Evolutionary conservation across 768 basidiomycete genomes (phyloP), one percentile per base, ranked within the genome.

Genomic region (Phylloporus sp.): DNA sequence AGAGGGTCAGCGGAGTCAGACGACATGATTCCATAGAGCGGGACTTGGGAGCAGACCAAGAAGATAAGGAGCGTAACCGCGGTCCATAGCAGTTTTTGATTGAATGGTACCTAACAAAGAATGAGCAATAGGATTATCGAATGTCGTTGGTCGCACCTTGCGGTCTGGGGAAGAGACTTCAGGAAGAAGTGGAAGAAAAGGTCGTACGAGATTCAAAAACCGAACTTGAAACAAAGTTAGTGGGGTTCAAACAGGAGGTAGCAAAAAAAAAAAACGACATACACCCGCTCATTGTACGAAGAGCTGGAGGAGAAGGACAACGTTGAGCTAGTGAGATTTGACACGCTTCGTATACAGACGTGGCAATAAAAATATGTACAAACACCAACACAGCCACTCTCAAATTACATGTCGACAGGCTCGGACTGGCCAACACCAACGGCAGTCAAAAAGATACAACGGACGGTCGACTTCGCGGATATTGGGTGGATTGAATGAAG

Each of bases 41-140:
- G 96, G 26, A 98, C 95, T 73, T 98, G 96, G 22, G 94, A 97
- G 78, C 95, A 98, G 54, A 98, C 95, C 63, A 99, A 72, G 88
- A 97, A 98, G 69, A 99, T 97, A 71, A 97, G 86, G 62, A 99
- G 91, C 3, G 95, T 98, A 24, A 98, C 92, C 46, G 95, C 92
- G 8, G 95, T 99, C 95, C 94, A 97, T 84, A 94, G 73, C 53
- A 95, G 80, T 71, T 96, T 96, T 81, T 94, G 91, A 75, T 95
- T 93, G 80, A 98, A 97, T 23, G 92, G 90, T 45, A 97, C 90
- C 92, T 96, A 48, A 39, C 17, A 29, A 37, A 23, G 14, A 37
- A 34, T 40, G 28, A 56, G 56, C 11, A 50, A 42, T 4, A 7
- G 9, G 23, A 23, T 34, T 3, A 27, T 46, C 33, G 41, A 41